phyloP scores from a whole-genome alignment of 1,139 yeast species.

The Debaryomyces psychrophilus region DNA sequence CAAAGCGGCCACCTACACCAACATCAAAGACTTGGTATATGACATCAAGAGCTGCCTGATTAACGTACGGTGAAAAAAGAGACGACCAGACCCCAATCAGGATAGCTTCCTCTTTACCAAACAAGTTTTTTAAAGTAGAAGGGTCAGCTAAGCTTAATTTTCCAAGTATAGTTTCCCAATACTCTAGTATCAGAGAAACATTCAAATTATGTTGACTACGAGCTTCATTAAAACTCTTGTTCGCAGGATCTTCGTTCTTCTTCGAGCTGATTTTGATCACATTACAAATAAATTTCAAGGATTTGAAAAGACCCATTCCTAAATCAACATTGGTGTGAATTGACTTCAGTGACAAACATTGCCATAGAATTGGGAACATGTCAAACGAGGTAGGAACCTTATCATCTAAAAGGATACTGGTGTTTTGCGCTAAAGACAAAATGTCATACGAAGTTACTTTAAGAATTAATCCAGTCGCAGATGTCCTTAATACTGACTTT shows the following conservation, averaged over 20 bases:
- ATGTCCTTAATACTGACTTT: constrained; percentile 9
- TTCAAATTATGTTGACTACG: constrained; percentile 37
- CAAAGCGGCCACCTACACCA: constrained; percentile 62
- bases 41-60: constrained; percentile 72
- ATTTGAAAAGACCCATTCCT: constrained; percentile 42
- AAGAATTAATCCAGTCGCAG: constrained; percentile 48
- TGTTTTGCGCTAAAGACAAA: constrained; percentile 55
- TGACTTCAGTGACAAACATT: constrained; percentile 39
- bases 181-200: constrained; percentile 26
- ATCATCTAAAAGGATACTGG: constrained; percentile 43
- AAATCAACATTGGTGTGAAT: constrained; percentile 41
- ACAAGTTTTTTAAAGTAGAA: constrained; percentile 38
- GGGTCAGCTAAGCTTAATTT: constrained; percentile 47
- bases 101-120: constrained; percentile 23
- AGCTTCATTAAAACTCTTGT: constrained; percentile 28
- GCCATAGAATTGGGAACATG: constrained; percentile 53
- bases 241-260: constrained; percentile 22
- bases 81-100: constrained; percentile 70
- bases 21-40: constrained; percentile 75
- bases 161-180: constrained; percentile 33
- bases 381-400: constrained; percentile 46
- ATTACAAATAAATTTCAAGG: constrained; percentile 48
- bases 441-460: constrained; percentile 59
- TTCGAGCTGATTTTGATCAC: constrained; percentile 39
- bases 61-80: constrained; percentile 60